Conservation (phyloP, 1,284 basidiomycete species). For the Filobasidium uniguttulatum region DNA sequence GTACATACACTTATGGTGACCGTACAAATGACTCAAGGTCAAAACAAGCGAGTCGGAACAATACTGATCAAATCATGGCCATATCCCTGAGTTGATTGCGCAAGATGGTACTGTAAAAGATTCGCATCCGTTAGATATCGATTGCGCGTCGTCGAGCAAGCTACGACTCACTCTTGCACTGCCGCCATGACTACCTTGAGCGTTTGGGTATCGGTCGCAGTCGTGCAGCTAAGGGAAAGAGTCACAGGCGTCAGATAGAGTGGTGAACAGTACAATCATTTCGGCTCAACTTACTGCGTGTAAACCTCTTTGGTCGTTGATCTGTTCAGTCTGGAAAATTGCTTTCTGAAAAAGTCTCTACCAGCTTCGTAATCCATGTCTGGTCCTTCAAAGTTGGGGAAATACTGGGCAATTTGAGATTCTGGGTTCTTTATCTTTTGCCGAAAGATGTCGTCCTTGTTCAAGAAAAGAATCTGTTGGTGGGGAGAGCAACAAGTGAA, state of each 20-base stretch:
- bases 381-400: constrained; percentile 45
- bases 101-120: constrained; percentile 10
- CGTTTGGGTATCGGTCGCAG: constrained; percentile 84
- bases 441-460: constrained; percentile 67
- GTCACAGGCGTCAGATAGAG: background rate
- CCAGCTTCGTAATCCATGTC: constrained; percentile 54
- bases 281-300: constrained; percentile 53
- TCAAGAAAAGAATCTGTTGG: constrained; percentile 59
- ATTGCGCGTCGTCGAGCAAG: background rate
- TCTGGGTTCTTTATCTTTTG: constrained; percentile 59
- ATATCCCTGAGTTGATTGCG: constrained; percentile 13
- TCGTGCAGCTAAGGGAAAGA: constrained; percentile 63
- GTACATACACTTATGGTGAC: too few relatives aligned
- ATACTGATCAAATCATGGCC: constrained; percentile 9
- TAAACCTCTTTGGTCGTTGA: constrained; percentile 84
- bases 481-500: constrained; percentile 24
- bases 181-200: constrained; percentile 86
- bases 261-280: background rate
- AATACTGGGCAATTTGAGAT: constrained; percentile 72
- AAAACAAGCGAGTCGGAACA: too few relatives aligned
- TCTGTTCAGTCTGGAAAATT: constrained; percentile 68
- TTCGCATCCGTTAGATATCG: background rate
- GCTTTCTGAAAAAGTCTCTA: constrained; percentile 75
- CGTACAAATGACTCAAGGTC: too few relatives aligned
- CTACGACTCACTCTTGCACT: constrained; percentile 36